These are phyloP conservation scores for Boletus rubroflammeus DNA, from an alignment of 768 basidiomycete species.

Conservation along the genomic window DNA sequence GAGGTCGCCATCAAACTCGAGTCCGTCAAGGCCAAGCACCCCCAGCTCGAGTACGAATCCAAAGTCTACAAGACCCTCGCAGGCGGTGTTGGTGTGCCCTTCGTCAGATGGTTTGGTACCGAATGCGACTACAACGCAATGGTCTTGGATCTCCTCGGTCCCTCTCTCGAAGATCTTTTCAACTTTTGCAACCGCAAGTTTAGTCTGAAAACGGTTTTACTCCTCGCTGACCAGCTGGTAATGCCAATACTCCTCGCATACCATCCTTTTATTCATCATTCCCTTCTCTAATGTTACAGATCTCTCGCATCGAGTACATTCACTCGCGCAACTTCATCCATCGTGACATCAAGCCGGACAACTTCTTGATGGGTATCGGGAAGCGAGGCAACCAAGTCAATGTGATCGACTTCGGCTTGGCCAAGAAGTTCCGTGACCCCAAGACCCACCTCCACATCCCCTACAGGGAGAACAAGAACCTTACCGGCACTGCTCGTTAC, in stretches of 20 bases:
- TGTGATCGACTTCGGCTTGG: slow-evolving; percentile 95
- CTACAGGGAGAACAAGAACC: slow-evolving; percentile 99
- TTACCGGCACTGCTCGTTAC: slow-evolving; percentile 98
- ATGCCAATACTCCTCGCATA: background rate
- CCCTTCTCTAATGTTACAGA: slow-evolving; percentile 43
- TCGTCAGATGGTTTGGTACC: slow-evolving; percentile 92
- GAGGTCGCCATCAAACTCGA: slow-evolving; percentile 99
- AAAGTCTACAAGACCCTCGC: slow-evolving; percentile 97
- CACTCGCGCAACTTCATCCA: slow-evolving; percentile 99
- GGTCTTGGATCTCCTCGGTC: slow-evolving; percentile 95
- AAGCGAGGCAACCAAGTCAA: slow-evolving; percentile 99
- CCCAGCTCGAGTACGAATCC: slow-evolving; percentile 99
- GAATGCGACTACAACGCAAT: slow-evolving; percentile 99
- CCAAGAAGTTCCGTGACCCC: slow-evolving; percentile 99
- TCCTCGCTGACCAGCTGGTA: slow-evolving; percentile 95
- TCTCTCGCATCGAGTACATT: slow-evolving; percentile 98
- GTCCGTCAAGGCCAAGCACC: slow-evolving; percentile 99
- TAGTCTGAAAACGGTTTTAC: slow-evolving; percentile 91
- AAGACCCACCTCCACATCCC: slow-evolving; percentile 99
- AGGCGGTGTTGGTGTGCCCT: slow-evolving; percentile 97
- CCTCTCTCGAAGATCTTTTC: slow-evolving; percentile 87
- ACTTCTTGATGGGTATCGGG: slow-evolving; percentile 99
- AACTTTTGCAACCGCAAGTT: slow-evolving; percentile 98
- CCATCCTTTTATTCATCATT: slow-evolving; percentile 41
- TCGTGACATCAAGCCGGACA: slow-evolving; percentile 99